phyloP scores from a whole-genome alignment of 192 early-diverging fungal genomes.

The Backusella mclennaniae region DNA sequence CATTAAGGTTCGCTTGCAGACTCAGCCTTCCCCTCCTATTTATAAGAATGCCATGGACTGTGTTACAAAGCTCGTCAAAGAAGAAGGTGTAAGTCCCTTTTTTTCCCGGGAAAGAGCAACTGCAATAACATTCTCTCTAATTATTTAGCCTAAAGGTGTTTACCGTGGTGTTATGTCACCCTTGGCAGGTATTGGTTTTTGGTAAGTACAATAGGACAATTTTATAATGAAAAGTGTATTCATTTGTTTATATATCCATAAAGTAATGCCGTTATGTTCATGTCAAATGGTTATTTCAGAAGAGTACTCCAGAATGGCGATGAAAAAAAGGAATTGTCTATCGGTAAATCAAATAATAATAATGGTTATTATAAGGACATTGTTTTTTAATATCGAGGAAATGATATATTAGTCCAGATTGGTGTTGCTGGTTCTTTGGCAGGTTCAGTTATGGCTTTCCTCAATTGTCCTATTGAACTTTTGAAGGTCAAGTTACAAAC shows the following conservation, averaged over 20 bases:
- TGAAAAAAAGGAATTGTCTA: conserved; percentile 38
- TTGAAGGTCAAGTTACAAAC: conserved; percentile 73
- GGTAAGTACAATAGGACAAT: conserved; percentile 40
- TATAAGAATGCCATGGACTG: conserved; percentile 63
- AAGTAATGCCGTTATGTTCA: conserved; percentile 72
- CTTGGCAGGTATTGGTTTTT: conserved; percentile 67
- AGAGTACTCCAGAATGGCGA: conserved; percentile 51
- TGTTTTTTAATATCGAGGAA: neutral
- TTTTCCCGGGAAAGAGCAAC: neutral
- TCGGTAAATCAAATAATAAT: conserved; percentile 39
- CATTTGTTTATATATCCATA: neutral
- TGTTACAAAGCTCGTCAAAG: conserved; percentile 44
- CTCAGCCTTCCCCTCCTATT: conserved; percentile 54
- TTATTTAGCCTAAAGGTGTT: conserved; percentile 51
- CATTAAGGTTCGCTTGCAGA: conserved; percentile 68
- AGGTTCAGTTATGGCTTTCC: conserved; percentile 67
- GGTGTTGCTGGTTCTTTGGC: conserved; percentile 56
- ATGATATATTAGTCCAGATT: conserved; percentile 42
- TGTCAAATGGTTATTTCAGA: conserved; percentile 61
- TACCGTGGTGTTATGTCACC: conserved; percentile 73
- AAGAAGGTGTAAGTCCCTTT: conserved; percentile 55
- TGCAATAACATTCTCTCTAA: neutral
- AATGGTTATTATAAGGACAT: neutral
- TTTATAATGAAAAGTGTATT: neutral
- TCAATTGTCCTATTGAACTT: conserved; percentile 69